Base-by-base conservation (phyloP, 345 rosid species). In the Bruguiera parviflora region DNA sequence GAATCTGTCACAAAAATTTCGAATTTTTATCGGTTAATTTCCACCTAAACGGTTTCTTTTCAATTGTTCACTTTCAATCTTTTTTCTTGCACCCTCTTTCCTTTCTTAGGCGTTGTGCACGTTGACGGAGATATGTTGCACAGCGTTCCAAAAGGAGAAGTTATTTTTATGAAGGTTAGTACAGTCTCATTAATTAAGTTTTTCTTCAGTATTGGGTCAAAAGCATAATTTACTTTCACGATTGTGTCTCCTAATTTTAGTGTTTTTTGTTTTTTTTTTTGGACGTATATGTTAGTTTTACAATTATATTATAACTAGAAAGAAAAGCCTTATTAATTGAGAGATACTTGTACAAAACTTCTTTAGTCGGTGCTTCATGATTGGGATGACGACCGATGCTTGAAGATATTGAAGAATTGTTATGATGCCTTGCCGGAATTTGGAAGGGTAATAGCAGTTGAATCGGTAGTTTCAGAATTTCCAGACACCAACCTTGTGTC, bases 361-460 rank as follows among this genome's bases (percentile, higher is more conserved):
- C 13, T 43, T 13, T 43, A 43, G 49, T 13, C 49, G 49, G 66
- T 80, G 18, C 74, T 81, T 68, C 84, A 82, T 51, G 72, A 77
- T 5, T 77, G 79, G 88, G 68, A 32, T 11, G 81, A 84, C 47
- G 84, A 81, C 22, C 64, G 33, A 5, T 82, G 82, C 58, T 49
- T 73, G 64, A 84, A 79, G 72, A 31, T 84, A 53, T 57, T 84
- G 31, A 79, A 81, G 71, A 65, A 65, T 5, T 77, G 85, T 43
- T 70, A 58, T 55, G 65, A 73, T 8, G 75, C 81, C 5, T 19
- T 77, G 21, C 76, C 84, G 3, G 73, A 71, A 10, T 4, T 37
- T 1, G 84, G 85, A 27, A 81, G 81, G 49, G 75, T 81, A 69
- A 56, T 81, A 19, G 10, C 77, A 1, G 58, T 81, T 32, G 85